Base-by-base conservation (phyloP, 306 rosid genomes). In the Lotus japonicus region DNA sequence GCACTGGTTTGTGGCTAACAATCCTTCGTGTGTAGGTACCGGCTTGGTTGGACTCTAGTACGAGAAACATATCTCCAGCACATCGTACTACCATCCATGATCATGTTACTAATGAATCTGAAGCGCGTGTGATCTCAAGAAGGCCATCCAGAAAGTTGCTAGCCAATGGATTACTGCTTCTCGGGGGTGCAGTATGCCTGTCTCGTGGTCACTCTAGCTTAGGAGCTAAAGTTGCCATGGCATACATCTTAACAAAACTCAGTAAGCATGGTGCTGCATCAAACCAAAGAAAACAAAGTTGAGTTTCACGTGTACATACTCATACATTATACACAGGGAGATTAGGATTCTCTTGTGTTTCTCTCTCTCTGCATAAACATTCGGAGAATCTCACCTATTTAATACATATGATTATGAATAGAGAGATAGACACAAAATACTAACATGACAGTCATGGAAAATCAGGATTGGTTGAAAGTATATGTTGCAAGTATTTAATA, bases 201-300 rank as follows among this genome's bases (percentile, higher is more conserved):
- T 82, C 95, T 48, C 84, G 95, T 14, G 90, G 89, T 67, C 90
- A 81, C 81, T 83, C 96, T 69, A 86, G 96, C 76, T 88, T 94
- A 16, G 92, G 96, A 17, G 97, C 92, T 38, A 90, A 94, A 84
- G 97, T 90, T 66, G 99, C 76, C 38, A 36, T 87, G 81, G 96
- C 89, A 7, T 94, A 75, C 82, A 66, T 94, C 66, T 49, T 86
- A 64, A 74, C 84, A 46, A 94, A 90, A 75, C 85, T 90, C 42
- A 57, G 82, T 21, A 89, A 84, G 77, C 87, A 74, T 21, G 45
- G 70, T 16, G 79, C 80, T 56, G 39, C 71, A 50, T 75, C 98
- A 59, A 78, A 71, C 44, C 78, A 59, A 55, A 31, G 18, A 42
- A 73, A 64, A 64, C 58, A 54, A 31, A 64, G 59, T 44, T 64